Evolutionary conservation across 805 yeast species (phyloP), one percentile per base, ranked within the genome.

Genomic region (Pichia occidentalis): DNA sequence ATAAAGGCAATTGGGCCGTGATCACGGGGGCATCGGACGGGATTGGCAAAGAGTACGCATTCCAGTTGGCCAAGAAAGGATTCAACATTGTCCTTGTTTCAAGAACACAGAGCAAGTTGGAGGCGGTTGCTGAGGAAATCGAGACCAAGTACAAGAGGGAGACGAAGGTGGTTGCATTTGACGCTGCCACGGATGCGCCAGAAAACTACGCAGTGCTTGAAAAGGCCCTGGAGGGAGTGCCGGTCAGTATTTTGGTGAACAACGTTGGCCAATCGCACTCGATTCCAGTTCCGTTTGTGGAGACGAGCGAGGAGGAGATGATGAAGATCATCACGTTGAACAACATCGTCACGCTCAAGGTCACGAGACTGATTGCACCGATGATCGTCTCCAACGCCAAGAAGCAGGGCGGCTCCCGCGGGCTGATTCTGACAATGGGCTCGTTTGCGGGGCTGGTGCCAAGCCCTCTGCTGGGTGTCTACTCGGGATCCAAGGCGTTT

Each of bases 21-120:
- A 74, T 92, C 13, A 92, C 98, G 6, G 98, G 98, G 42, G 94
- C 97, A 4, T 85, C 97, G 33, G 97, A 92, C 58, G 98, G 98
- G 24, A 82, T 92, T 54, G 98, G 98, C 41, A 86, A 88, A 57
- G 95, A 92, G 59, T 92, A 75, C 56, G 80, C 96, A 2, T 54
- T 63, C 19, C 97, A 90, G 63, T 71, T 92, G 61, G 98, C 97
- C 10, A 61, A 70, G 37, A 77, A 73, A 47, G 95, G 95, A 2
- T 81, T 88, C 59, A 88, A 87, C 50, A 60, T 92, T 32, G 78
- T 85, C 10, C 70, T 92, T 48, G 78, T 90, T 12, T 84, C 96
- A 19, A 77, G 98, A 63, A 86, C 95, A 13, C 71, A 71, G 54
- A 65, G 83, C 22, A 90, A 88, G 57, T 72, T 92, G 50, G 80